These are phyloP conservation scores for Penicillium mononematosum DNA, from an alignment of 495 filamentous ascomycete genomes.

Conservation along the genomic window DNA sequence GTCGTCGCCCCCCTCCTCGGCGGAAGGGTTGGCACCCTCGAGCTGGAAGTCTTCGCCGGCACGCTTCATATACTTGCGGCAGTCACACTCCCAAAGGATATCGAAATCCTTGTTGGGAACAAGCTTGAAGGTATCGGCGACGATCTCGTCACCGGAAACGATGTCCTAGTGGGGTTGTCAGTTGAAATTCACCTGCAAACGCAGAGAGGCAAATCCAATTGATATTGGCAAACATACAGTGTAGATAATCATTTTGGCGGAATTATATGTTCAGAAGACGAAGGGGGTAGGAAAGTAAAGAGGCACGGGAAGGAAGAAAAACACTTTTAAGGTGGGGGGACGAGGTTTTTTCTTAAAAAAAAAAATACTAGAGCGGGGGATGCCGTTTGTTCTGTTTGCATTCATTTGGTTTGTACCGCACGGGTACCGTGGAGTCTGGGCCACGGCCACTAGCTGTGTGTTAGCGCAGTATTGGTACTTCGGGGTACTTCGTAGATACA, in stretches of 20 bases:
- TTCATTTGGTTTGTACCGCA: conserved; percentile 17
- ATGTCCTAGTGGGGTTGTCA: conserved; percentile 62
- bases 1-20: conserved; percentile 87
- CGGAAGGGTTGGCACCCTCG: conserved; percentile 94
- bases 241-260: conserved; percentile 84
- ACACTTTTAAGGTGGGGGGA: conserved; percentile 31
- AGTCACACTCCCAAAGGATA: conserved; percentile 82
- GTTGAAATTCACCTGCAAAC: background rate
- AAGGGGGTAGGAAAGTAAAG: conserved; percentile 21
- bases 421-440: conserved; percentile 8
- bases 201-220: background rate
- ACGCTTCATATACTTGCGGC: conserved; percentile 78
- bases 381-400: conserved; percentile 27
- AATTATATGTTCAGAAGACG: conserved; percentile 19
- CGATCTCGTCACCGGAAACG: conserved; percentile 86
- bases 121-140: conserved; percentile 88
- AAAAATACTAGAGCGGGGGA: conserved; percentile 2
- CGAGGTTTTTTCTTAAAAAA: conserved; percentile 36
- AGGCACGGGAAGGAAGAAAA: conserved; percentile 35
- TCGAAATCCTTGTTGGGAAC: conserved; percentile 63
- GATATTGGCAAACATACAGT: conserved; percentile 54
- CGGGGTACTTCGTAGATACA: background rate
- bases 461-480: conserved; percentile 2
- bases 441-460: background rate
- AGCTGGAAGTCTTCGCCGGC: conserved; percentile 74